Conservation (phyloP, 768 basidiomycete species). For the Russula lepida region DNA sequence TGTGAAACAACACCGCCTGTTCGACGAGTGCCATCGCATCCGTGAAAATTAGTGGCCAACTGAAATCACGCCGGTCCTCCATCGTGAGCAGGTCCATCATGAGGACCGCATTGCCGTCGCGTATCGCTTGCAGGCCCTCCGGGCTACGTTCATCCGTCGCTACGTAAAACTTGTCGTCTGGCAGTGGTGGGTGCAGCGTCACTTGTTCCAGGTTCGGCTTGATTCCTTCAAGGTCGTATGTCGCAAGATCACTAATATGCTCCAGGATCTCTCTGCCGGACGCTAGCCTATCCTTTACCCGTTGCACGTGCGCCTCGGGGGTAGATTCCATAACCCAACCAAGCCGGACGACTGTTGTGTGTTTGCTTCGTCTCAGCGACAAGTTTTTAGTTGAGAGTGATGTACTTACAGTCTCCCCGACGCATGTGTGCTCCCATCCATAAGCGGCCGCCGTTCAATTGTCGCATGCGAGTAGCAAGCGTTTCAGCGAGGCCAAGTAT, state of each 20-base stretch:
- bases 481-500: too few species aligned
- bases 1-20: slow-evolving; percentile 31
- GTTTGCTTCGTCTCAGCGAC: not conserved
- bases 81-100: slow-evolving; percentile 35
- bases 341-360: slow-evolving; percentile 26
- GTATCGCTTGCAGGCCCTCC: slow-evolving; percentile 27
- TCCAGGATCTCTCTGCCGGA: slow-evolving; percentile 26
- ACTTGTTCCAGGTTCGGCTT: slow-evolving; percentile 8
- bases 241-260: not conserved
- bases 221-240: slow-evolving; percentile 11
- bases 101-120: slow-evolving; percentile 32
- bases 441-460: slow-evolving; percentile 27
- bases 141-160: slow-evolving; percentile 39
- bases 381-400: not conserved
- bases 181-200: not conserved
- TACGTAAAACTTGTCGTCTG: slow-evolving; percentile 25
- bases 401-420: slow-evolving; percentile 34
- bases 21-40: slow-evolving; percentile 38
- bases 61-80: slow-evolving; percentile 33
- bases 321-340: slow-evolving; percentile 32
- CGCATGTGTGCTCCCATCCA: slow-evolving; percentile 40
- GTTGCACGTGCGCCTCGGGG: slow-evolving; percentile 30
- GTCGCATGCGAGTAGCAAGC: too few species aligned
- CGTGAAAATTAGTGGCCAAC: slow-evolving; percentile 37
- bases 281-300: slow-evolving; percentile 26